phyloP scores from a whole-genome alignment of 2,329 filamentous ascomycete genomes.

The Diaporthe vexans region DNA sequence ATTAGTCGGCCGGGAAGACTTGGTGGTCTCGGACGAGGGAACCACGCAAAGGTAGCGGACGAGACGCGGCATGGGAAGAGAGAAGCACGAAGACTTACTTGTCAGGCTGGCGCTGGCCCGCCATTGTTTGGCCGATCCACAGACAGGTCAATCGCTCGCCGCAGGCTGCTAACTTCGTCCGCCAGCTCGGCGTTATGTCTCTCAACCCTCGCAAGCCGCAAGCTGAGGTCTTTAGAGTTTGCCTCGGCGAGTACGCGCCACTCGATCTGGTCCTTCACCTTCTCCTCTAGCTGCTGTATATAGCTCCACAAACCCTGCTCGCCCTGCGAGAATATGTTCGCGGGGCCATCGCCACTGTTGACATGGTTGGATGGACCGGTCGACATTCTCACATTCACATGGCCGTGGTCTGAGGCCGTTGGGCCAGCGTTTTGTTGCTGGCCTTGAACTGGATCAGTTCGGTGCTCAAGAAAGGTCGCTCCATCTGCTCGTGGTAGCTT shows the following conservation, averaged over 20 bases:
- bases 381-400: slow-evolving; percentile 53
- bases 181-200: slow-evolving; percentile 27
- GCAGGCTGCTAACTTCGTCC: slow-evolving; percentile 30
- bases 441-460: slow-evolving; percentile 31
- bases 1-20: background rate
- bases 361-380: slow-evolving; percentile 58
- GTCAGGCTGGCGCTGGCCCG: slow-evolving; percentile 18
- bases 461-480: slow-evolving; percentile 50
- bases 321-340: slow-evolving; percentile 75
- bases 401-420: slow-evolving; percentile 40
- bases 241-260: slow-evolving; percentile 45
- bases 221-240: slow-evolving; percentile 25
- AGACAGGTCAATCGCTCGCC: slow-evolving; percentile 19
- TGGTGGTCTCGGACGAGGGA: no score
- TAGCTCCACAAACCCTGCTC: slow-evolving; percentile 79
- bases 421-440: slow-evolving; percentile 22
- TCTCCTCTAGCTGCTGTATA: slow-evolving; percentile 77
- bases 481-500: slow-evolving; percentile 59
- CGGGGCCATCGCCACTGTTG: slow-evolving; percentile 70
- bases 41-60: background rate
- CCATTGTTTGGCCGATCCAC: slow-evolving; percentile 9
- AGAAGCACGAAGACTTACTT: background rate
- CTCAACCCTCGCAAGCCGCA: slow-evolving; percentile 33
- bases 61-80: background rate
- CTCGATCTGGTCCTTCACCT: slow-evolving; percentile 62